phyloP scores from a whole-genome alignment of 768 basidiomycete genomes.

The Hysterangium stoloniferum region DNA sequence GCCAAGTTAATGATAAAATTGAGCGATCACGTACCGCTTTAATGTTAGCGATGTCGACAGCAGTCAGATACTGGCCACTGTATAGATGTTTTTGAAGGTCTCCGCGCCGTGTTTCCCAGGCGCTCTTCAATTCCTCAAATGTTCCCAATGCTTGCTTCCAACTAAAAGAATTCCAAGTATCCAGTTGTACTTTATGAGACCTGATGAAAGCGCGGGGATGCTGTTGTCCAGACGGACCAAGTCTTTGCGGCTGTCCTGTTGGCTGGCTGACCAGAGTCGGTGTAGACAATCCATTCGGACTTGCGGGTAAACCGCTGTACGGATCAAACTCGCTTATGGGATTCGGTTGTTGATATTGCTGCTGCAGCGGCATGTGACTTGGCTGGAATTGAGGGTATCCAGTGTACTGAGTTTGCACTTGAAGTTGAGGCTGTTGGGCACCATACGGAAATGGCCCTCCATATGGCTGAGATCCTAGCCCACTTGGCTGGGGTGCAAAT shows the following conservation, averaged over 20 bases:
- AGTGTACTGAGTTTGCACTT: slow-evolving; percentile 12
- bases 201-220: slow-evolving; percentile 69
- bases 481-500: background rate
- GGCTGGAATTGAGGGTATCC: slow-evolving; percentile 16
- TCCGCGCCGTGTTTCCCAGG: slow-evolving; percentile 54
- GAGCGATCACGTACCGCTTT: slow-evolving; percentile 41
- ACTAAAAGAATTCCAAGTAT: slow-evolving; percentile 58
- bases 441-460: slow-evolving; percentile 1
- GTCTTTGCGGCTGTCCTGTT: slow-evolving; percentile 17
- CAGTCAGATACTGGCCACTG: slow-evolving; percentile 12
- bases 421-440: slow-evolving; percentile 25
- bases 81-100: slow-evolving; percentile 18
- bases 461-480: too few species aligned
- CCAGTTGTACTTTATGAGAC: slow-evolving; percentile 56
- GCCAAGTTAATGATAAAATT: background rate
- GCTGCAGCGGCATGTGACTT: slow-evolving; percentile 28
- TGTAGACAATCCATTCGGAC: background rate
- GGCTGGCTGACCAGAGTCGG: slow-evolving; percentile 11
- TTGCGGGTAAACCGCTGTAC: background rate
- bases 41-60: slow-evolving; percentile 43
- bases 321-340: slow-evolving; percentile 14
- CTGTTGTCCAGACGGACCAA: slow-evolving; percentile 24
- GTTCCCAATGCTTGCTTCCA: slow-evolving; percentile 64
- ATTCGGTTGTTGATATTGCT: slow-evolving; percentile 28
- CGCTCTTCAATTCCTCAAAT: slow-evolving; percentile 57